Evolutionary conservation across 1,139 yeast species (phyloP), one percentile per base, ranked within the genome.

Genomic region (Yamadazyma friedrichii): DNA sequence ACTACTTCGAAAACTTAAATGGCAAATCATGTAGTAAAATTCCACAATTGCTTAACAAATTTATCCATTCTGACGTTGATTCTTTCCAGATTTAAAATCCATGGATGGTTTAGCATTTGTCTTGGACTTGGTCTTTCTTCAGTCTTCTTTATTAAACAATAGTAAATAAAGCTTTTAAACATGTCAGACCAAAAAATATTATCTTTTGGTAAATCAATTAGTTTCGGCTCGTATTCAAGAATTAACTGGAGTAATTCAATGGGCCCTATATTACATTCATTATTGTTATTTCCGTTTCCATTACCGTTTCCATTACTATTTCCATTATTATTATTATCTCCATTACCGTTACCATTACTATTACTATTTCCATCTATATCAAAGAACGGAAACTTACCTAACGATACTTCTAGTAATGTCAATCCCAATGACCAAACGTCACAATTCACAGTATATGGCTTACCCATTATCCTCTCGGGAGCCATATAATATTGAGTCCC

Each of bases 401-500:
- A 82, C 1, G 98, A 96, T 24, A 91, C 97, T 60, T 93, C 98
- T 58, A 93, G 70, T 39, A 93, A 64, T 0, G 98, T 89, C 46
- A 93, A 70, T 0, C 98, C 98, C 28, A 93, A 66, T 1, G 97
- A 89, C 98, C 98, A 93, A 13, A 93, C 93, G 59, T 93, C 98
- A 53, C 95, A 84, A 2, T 96, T 87, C 3, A 91, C 96, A 10
- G 95, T 84, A 56, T 93, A 93, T 1, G 96, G 93, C 55, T 88
- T 91, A 27, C 97, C 97, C 68, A 87, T 88, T 36, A 93, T 89
- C 53, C 98, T 75, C 61, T 93, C 98, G 0, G 98, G 98, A 0
- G 98, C 98, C 98, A 93, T 93, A 62, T 93, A 93, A 60, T 88
- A 91, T 16, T 95, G 91, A 0, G 98, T 93, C 0, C 98, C 98